These are phyloP conservation scores for Coniosporium apollinis DNA, from an alignment of 495 filamentous ascomycete species.

Conservation along the genomic window DNA sequence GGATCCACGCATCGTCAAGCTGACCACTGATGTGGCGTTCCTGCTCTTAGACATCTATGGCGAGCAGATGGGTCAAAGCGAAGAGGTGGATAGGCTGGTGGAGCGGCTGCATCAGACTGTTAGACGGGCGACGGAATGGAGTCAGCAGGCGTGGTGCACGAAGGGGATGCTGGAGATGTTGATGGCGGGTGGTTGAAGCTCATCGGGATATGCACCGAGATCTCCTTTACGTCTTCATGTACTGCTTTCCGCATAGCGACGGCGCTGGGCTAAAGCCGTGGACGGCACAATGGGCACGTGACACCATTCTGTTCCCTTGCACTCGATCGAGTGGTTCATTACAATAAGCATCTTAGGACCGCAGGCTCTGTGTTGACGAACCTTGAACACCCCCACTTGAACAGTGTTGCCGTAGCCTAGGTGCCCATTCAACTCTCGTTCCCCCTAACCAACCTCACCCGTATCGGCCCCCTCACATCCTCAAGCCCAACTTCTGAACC, in stretches of 20 bases:
- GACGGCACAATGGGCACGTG: too few relatives aligned
- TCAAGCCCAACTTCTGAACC: slow-evolving; percentile 11
- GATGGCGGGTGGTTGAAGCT: slow-evolving; percentile 21
- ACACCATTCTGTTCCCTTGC: too few relatives aligned
- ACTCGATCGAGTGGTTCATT: too few relatives aligned
- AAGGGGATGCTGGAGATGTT: slow-evolving; percentile 76
- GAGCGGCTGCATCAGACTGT: slow-evolving; percentile 48
- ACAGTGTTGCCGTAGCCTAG: too few relatives aligned
- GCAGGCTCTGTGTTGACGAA: too few relatives aligned
- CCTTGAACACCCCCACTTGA: too few relatives aligned
- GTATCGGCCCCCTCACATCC: slow-evolving; percentile 26
- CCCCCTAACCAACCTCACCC: slow-evolving; percentile 21
- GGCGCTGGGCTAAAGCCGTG: too few relatives aligned
- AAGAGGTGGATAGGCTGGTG: slow-evolving; percentile 52
- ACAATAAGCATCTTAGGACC: too few relatives aligned
- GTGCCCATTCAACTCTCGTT: neutral
- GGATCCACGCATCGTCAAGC: slow-evolving; percentile 57
- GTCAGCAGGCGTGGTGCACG: slow-evolving; percentile 60
- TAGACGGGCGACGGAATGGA: slow-evolving; percentile 58
- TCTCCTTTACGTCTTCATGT: too few relatives aligned
- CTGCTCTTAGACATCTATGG: slow-evolving; percentile 76
- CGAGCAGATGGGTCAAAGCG: slow-evolving; percentile 55
- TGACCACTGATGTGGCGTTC: slow-evolving; percentile 65
- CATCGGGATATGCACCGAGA: too few relatives aligned
- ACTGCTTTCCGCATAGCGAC: too few relatives aligned